phyloP scores from a whole-genome alignment of 2,329 filamentous ascomycete genomes.

The Penicillium sp. region DNA sequence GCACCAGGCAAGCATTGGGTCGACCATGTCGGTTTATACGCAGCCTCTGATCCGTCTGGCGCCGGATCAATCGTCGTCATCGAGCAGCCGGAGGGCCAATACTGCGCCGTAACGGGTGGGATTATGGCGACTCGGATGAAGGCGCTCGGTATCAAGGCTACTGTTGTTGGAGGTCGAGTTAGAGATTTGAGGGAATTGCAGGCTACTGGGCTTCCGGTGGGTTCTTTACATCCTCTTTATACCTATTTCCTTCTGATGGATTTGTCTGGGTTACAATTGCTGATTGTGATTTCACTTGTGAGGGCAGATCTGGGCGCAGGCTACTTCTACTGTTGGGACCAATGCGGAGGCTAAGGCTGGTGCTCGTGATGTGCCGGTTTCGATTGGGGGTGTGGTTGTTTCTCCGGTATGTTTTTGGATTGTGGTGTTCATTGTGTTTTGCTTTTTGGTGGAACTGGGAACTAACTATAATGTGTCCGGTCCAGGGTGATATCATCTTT shows the following conservation, averaged over 20 bases:
- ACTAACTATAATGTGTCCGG: not conserved
- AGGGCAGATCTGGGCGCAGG: conserved; percentile 43
- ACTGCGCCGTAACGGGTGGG: conserved; percentile 69
- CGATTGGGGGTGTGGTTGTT: conserved; percentile 41
- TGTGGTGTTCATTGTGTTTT: not conserved
- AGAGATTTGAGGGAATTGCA: conserved; percentile 62
- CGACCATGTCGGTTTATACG: conserved; percentile 49
- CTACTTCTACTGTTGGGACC: conserved; percentile 45
- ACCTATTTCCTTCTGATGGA: no score
- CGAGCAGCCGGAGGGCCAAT: conserved; percentile 61
- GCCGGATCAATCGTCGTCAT: conserved; percentile 62
- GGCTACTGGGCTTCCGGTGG: conserved; percentile 55
- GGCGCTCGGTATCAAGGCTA: conserved; percentile 55
- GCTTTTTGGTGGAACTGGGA: not conserved
- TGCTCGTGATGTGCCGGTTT: conserved; percentile 40
- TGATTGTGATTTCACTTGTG: conserved; percentile 4
- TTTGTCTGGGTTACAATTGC: conserved; percentile 4
- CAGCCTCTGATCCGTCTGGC: conserved; percentile 34
- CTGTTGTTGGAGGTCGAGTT: conserved; percentile 65
- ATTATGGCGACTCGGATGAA: conserved; percentile 71
- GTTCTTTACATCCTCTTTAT: not conserved
- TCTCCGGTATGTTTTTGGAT: conserved; percentile 34
- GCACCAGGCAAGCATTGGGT: conserved; percentile 63
- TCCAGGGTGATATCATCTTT: conserved; percentile 63
- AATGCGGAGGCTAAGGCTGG: conserved; percentile 45